Percentiles rank a stretch among this genome's conserved stretches.
phyloP scores from a whole-genome alignment of 2,329 filamentous ascomycete species.

The Dissoconium aciculare region DNA sequence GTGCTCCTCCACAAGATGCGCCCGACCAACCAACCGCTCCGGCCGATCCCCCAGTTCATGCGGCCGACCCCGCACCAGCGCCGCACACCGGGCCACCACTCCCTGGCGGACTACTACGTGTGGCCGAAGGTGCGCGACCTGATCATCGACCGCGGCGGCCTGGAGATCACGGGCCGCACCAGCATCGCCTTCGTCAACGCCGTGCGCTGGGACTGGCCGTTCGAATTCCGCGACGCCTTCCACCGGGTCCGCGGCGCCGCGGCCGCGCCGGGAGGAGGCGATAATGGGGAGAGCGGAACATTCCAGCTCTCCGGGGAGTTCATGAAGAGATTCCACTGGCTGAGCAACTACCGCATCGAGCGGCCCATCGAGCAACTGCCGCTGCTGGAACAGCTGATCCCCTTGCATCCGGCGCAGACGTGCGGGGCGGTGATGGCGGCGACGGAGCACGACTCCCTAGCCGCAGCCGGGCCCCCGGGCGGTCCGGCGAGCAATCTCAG shows the following conservation, averaged over 20 bases:
- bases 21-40: constrained; percentile 11
- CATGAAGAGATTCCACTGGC: too few species aligned
- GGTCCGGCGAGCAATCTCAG: neutral
- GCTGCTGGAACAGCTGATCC: too few species aligned
- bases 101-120: constrained; percentile 12
- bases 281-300: too few species aligned
- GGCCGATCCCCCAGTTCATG: constrained; percentile 7
- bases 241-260: too few species aligned
- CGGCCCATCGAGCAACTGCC: too few species aligned
- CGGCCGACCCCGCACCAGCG: constrained; percentile 7
- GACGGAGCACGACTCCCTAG: neutral
- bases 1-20: constrained; percentile 13
- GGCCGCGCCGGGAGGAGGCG: too few species aligned
- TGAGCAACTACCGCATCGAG: too few species aligned
- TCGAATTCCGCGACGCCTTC: constrained; percentile 10
- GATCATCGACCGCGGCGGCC: constrained; percentile 8
- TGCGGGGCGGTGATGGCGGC: neutral
- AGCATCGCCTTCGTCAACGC: constrained; percentile 11
- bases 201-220: constrained; percentile 12
- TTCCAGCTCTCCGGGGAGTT: too few species aligned
- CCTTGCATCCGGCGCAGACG: neutral
- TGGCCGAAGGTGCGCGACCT: constrained; percentile 13
- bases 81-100: neutral
- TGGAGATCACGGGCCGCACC: constrained; percentile 6
- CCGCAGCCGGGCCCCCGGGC: neutral